Conservation (phyloP, 1,284 basidiomycete genomes). For the Xerocomus nothofagi region DNA sequence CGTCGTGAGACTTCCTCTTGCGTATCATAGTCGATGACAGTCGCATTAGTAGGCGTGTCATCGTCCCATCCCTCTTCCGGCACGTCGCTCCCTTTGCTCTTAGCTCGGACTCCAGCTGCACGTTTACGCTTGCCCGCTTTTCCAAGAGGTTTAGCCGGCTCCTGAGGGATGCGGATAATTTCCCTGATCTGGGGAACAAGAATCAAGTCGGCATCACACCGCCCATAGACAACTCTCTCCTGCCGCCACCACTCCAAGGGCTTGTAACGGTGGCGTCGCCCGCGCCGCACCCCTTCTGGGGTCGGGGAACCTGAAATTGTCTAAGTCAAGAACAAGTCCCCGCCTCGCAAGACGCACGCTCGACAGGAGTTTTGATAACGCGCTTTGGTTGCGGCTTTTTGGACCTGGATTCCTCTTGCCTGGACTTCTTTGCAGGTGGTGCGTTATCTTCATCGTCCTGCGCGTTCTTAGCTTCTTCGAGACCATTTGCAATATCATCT, state of each 20-base stretch:
- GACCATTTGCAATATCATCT: constrained; percentile 54
- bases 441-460: constrained; percentile 38
- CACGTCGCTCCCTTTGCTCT: constrained; percentile 44
- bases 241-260: constrained; percentile 95
- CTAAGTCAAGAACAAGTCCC: constrained; percentile 9
- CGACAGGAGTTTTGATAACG: constrained; percentile 10
- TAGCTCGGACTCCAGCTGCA: constrained; percentile 35
- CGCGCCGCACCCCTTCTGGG: constrained; percentile 70
- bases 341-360: constrained; percentile 20
- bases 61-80: constrained; percentile 87
- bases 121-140: constrained; percentile 44
- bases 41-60: constrained; percentile 65
- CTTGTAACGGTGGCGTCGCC: constrained; percentile 66
- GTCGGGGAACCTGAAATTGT: constrained; percentile 19
- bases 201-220: constrained; percentile 51
- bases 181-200: constrained; percentile 81
- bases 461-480: constrained; percentile 44
- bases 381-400: constrained; percentile 34
- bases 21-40: constrained; percentile 70
- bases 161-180: constrained; percentile 78
- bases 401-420: constrained; percentile 37
- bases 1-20: constrained; percentile 66
- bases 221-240: constrained; percentile 84
- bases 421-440: constrained; percentile 32
- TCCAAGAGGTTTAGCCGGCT: constrained; percentile 56